phyloP scores from a whole-genome alignment of 2,329 filamentous ascomycete species.

The Trematosphaeria pertusa region DNA sequence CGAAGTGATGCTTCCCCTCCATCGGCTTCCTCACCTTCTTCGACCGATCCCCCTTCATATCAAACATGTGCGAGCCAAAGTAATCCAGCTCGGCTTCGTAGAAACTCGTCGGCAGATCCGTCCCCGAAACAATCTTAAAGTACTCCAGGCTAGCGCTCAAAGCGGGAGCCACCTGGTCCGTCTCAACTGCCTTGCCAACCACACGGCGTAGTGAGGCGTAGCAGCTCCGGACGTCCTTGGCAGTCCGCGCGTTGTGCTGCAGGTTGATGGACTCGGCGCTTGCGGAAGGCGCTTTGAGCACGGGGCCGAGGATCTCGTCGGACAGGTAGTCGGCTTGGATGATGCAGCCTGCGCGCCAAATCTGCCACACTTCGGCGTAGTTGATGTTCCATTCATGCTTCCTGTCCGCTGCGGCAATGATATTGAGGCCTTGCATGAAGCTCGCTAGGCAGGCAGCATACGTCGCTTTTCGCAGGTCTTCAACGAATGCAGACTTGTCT shows the following conservation, averaged over 20 bases:
- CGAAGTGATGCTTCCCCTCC: slow-evolving; percentile 68
- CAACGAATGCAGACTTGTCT: slow-evolving; percentile 56
- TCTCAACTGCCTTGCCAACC: slow-evolving; percentile 61
- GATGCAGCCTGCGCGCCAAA: slow-evolving; percentile 75
- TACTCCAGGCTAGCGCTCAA: slow-evolving; percentile 71
- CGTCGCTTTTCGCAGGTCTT: slow-evolving; percentile 66
- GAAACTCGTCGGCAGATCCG: slow-evolving; percentile 69
- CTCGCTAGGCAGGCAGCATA: slow-evolving; percentile 68
- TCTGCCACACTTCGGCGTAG: slow-evolving; percentile 60
- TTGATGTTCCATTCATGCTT: slow-evolving; percentile 67
- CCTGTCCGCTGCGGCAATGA: slow-evolving; percentile 66
- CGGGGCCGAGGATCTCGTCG: slow-evolving; percentile 60
- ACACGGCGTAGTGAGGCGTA: slow-evolving; percentile 63
- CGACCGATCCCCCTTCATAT: slow-evolving; percentile 61
- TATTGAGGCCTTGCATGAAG: slow-evolving; percentile 70
- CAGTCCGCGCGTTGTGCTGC: slow-evolving; percentile 56
- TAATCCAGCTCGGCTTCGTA: slow-evolving; percentile 76
- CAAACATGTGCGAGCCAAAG: slow-evolving; percentile 72
- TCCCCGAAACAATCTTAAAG: slow-evolving; percentile 67
- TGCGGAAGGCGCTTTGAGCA: slow-evolving; percentile 47
- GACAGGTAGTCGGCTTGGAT: slow-evolving; percentile 72
- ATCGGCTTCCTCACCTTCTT: slow-evolving; percentile 54
- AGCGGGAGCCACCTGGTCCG: slow-evolving; percentile 67
- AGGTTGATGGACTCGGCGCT: slow-evolving; percentile 52
- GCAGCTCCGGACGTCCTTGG: slow-evolving; percentile 60